Evolutionary conservation across 805 yeast species (phyloP).

Genomic region (Ogataea chonburiensis): DNA sequence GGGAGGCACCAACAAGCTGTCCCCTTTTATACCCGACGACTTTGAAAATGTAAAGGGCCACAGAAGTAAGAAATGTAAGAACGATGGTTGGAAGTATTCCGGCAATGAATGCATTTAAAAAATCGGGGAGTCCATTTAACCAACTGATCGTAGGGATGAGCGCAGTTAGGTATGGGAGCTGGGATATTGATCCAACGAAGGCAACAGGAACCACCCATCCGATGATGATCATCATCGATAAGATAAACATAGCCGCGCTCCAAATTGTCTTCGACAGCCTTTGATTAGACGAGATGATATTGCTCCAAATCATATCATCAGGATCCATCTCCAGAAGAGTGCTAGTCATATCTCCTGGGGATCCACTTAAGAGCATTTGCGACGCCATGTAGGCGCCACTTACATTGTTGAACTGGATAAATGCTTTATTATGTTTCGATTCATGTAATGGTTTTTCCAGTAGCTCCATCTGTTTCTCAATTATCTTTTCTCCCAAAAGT

Average conservation of each 20-base stretch:
- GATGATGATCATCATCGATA: constrained; percentile 49
- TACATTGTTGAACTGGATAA: constrained; percentile 60
- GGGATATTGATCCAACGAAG: constrained; percentile 71
- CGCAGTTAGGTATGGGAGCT: constrained; percentile 61
- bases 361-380: constrained; percentile 50
- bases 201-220: constrained; percentile 84
- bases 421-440: constrained; percentile 42
- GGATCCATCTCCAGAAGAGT: constrained; percentile 58
- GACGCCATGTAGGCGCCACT: constrained; percentile 61
- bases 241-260: constrained; percentile 42
- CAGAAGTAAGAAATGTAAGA: constrained; percentile 59
- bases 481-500: constrained; percentile 11
- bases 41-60: constrained; percentile 59
- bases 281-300: constrained; percentile 41
- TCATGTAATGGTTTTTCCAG: constrained; percentile 3
- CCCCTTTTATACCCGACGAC: constrained; percentile 55
- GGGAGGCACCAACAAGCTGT: constrained; percentile 55
- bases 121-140: constrained; percentile 53
- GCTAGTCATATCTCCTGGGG: constrained; percentile 42
- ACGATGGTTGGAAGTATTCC: constrained; percentile 68
- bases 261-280: constrained; percentile 39
- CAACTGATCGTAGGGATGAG: constrained; percentile 60
- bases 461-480: constrained; percentile 9
- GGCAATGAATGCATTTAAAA: constrained; percentile 51
- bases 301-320: constrained; percentile 70